Evolutionary conservation across 148 eudicot genomes (phyloP).

Genomic region (Arbutus unedo): DNA sequence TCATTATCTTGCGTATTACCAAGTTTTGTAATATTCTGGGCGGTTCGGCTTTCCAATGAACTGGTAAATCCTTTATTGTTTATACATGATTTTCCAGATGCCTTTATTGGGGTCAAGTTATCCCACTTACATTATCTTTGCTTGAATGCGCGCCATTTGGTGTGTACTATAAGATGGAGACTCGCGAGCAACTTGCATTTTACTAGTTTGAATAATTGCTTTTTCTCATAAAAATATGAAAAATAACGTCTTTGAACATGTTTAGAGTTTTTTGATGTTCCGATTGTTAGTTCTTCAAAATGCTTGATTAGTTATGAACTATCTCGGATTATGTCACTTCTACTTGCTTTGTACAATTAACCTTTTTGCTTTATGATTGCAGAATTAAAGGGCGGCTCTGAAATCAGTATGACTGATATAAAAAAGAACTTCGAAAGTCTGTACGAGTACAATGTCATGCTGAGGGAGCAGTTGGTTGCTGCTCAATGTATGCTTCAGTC

Average conservation of each 20-base stretch:
- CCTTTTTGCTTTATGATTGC: conserved; percentile 13
- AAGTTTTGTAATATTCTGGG: too few species aligned
- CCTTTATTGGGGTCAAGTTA: neutral
- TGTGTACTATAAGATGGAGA: neutral
- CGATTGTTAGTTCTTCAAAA: neutral
- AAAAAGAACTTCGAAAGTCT: conserved; percentile 51
- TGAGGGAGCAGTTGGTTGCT: conserved; percentile 52
- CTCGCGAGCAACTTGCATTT: neutral
- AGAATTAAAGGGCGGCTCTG: conserved; percentile 30
- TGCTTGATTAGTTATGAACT: neutral
- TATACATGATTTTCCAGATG: neutral
- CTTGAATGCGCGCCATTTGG: neutral
- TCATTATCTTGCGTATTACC: too few species aligned
- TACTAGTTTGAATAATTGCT: neutral
- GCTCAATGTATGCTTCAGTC: conserved; percentile 50
- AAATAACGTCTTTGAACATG: neutral
- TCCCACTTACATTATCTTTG: neutral
- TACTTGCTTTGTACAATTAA: neutral
- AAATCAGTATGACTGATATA: conserved; percentile 37
- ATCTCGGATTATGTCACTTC: neutral
- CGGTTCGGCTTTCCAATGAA: too few species aligned
- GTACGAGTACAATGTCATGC: conserved; percentile 57
- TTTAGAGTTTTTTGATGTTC: neutral
- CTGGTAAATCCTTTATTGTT: too few species aligned
- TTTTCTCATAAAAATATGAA: neutral